Evolutionary conservation across 1,139 yeast genomes (phyloP).

Genomic region (Kodamaea fungicola): DNA sequence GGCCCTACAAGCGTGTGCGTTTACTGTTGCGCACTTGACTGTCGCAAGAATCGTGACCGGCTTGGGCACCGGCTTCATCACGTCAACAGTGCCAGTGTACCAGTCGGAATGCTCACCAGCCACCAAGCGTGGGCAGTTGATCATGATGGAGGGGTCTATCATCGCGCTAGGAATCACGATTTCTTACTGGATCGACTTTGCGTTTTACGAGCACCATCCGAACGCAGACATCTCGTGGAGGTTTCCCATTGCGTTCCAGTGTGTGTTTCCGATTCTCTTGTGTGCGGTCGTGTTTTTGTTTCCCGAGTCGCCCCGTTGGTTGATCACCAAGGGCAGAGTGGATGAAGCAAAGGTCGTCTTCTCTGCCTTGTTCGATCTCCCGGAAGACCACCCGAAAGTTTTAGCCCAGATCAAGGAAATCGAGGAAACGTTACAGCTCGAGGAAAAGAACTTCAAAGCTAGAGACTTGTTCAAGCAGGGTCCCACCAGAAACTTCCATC

Average conservation of each 20-base stretch:
- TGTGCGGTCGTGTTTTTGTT: constrained; percentile 12
- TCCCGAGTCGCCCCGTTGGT: constrained; percentile 24
- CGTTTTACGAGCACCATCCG: constrained; percentile 31
- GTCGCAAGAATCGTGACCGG: constrained; percentile 45
- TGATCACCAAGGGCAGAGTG: constrained; percentile 28
- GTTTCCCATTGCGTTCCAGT: constrained; percentile 47
- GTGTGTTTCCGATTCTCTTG: constrained; percentile 30
- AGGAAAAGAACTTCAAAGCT: constrained; percentile 23
- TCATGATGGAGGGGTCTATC: constrained; percentile 35
- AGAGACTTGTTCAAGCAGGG: constrained; percentile 34
- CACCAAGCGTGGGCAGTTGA: constrained; percentile 31
- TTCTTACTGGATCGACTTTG: constrained; percentile 45
- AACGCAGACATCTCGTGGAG: constrained; percentile 28
- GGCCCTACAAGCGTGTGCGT: constrained; percentile 32
- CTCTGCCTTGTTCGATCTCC: constrained; percentile 39
- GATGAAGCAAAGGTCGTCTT: constrained; percentile 50
- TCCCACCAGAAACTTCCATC: constrained; percentile 43
- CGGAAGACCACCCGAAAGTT: constrained; percentile 23
- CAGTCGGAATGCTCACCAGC: constrained; percentile 37
- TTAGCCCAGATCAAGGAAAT: constrained; percentile 31
- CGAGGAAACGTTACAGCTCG: constrained; percentile 26
- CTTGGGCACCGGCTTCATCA: constrained; percentile 37
- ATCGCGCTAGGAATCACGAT: constrained; percentile 40
- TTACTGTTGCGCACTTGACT: constrained; percentile 28
- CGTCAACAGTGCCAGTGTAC: constrained; percentile 39